phyloP scores from a whole-genome alignment of 305 asterid species.

The Fraxinus albicans region DNA sequence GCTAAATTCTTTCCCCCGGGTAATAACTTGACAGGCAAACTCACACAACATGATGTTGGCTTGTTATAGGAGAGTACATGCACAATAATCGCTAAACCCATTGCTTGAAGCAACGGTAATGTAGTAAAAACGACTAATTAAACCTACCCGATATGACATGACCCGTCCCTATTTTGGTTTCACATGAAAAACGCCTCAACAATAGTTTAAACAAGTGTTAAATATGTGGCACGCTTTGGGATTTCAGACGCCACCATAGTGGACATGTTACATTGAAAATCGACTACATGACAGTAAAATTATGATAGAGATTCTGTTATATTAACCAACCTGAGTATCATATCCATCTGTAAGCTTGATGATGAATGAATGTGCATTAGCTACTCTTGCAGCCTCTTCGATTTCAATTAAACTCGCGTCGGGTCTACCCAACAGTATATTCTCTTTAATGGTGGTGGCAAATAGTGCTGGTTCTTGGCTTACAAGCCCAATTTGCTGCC shows the following conservation, averaged over 20 bases:
- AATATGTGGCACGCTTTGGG: not conserved
- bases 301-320: not conserved
- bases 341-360: slow-evolving; percentile 93
- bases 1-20: slow-evolving; percentile 21
- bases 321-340: slow-evolving; percentile 79
- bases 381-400: slow-evolving; percentile 96
- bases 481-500: slow-evolving; percentile 94
- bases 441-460: slow-evolving; percentile 87
- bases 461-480: slow-evolving; percentile 99
- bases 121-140: not conserved
- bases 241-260: slow-evolving; percentile 9
- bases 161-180: not conserved
- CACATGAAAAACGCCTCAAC: not conserved
- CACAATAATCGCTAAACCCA: slow-evolving; percentile 20
- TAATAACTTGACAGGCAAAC: slow-evolving; percentile 30
- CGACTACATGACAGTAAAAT: not conserved
- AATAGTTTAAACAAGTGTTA: not conserved
- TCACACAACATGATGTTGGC: slow-evolving; percentile 13
- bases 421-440: slow-evolving; percentile 88
- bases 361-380: slow-evolving; percentile 91
- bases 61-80: slow-evolving; percentile 19
- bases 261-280: not conserved
- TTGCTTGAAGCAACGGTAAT: not conserved
- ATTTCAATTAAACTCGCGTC: slow-evolving; percentile 71
- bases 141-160: not conserved